phyloP scores from a whole-genome alignment of 2,329 filamentous ascomycete species.

The Sporothrix luriei region DNA sequence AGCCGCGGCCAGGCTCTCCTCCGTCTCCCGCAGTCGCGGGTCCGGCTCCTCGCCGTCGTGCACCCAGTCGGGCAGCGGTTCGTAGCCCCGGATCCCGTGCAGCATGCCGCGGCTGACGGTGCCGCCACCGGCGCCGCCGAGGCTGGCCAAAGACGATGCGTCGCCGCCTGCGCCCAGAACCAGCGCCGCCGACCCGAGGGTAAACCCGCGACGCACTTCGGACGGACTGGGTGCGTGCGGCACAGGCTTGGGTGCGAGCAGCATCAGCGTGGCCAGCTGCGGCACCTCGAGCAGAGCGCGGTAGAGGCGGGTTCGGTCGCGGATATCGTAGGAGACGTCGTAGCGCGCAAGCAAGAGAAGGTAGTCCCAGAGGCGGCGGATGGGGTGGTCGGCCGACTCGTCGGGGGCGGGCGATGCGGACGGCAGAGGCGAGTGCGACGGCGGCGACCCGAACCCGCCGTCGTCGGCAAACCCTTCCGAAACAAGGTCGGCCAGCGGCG shows the following conservation, averaged over 20 bases:
- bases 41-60: constrained; percentile 77
- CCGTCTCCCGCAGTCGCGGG: constrained; percentile 67
- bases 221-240: constrained; percentile 89
- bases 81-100: constrained; percentile 77
- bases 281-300: constrained; percentile 79
- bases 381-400: constrained; percentile 60
- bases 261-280: constrained; percentile 84
- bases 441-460: constrained; percentile 19
- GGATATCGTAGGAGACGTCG: constrained; percentile 91
- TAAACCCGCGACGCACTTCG: constrained; percentile 74
- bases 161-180: constrained; percentile 73
- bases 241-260: constrained; percentile 91
- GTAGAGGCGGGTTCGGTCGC: constrained; percentile 87
- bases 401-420: background rate
- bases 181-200: constrained; percentile 81
- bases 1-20: constrained; percentile 44
- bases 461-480: constrained; percentile 11
- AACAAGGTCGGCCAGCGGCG: background rate
- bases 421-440: background rate
- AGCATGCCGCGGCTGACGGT: constrained; percentile 41
- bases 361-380: constrained; percentile 81
- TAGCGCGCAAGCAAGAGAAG: constrained; percentile 83
- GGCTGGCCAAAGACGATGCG: background rate
- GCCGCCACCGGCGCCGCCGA: constrained; percentile 45
- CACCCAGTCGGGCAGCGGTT: constrained; percentile 82